A percentile compares a stretch with the other conserved stretches of the same genome.
phyloP scores from a whole-genome alignment of 202 grass and related monocot genomes.

The Musa balbisiana region DNA sequence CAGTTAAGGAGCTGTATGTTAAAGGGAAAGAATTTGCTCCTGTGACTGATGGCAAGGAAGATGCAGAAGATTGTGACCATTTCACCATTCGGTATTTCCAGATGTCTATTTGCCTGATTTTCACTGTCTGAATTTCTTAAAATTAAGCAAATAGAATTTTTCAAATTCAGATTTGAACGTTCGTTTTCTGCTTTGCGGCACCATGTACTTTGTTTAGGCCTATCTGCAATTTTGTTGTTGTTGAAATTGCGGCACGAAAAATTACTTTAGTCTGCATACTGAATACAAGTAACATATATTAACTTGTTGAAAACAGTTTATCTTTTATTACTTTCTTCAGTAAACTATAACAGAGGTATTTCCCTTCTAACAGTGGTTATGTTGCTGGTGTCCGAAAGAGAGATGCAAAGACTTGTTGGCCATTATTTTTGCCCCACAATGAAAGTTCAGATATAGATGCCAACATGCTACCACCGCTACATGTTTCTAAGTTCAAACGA shows the following conservation, averaged over 20 bases:
- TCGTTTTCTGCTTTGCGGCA: no score
- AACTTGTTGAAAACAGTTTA: background rate
- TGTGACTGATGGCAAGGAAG: background rate
- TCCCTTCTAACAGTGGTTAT: slow-evolving; percentile 13
- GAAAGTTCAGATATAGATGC: background rate
- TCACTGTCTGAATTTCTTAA: no score
- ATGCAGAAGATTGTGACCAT: background rate
- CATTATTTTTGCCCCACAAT: slow-evolving; percentile 5
- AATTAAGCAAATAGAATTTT: background rate
- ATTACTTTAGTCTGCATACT: background rate
- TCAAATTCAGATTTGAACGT: no score
- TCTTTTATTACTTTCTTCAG: background rate
- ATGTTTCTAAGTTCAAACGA: slow-evolving; percentile 12
- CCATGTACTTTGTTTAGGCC: no score
- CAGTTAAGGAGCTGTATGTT: background rate
- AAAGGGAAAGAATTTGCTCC: background rate
- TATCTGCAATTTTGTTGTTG: no score
- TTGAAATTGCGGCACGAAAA: background rate
- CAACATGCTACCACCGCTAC: slow-evolving; percentile 5
- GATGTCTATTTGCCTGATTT: background rate
- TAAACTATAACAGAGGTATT: background rate
- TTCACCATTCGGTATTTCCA: slow-evolving; percentile 1
- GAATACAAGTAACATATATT: background rate
- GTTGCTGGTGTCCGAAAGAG: slow-evolving; percentile 10
- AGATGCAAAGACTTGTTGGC: slow-evolving; percentile 23